phyloP scores from a whole-genome alignment of 2,329 filamentous ascomycete species.

The Pyrenophora graminea region DNA sequence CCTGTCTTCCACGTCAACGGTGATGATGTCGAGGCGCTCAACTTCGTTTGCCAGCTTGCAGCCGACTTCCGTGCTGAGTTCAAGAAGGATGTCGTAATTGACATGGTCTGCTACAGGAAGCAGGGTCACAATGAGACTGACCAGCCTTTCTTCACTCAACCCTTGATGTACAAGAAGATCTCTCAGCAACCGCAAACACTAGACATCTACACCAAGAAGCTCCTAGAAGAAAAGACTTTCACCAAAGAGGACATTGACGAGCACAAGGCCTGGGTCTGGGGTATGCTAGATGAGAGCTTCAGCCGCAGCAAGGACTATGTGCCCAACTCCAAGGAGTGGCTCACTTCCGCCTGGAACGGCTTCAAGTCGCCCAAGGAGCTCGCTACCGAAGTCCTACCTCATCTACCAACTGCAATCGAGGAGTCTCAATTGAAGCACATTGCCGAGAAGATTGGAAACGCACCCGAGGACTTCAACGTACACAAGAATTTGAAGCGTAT shows the following conservation, averaged over 20 bases:
- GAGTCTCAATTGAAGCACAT: constrained; percentile 76
- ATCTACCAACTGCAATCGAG: constrained; percentile 83
- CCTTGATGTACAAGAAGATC: constrained; percentile 99
- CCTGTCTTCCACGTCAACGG: constrained; percentile 99
- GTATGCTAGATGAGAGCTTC: constrained; percentile 98
- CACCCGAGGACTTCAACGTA: constrained; percentile 82
- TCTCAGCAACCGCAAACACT: constrained; percentile 81
- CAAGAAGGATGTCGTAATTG: constrained; percentile 97
- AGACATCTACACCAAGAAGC: constrained; percentile 88
- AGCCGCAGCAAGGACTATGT: constrained; percentile 97
- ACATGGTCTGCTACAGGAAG: constrained; percentile 98
- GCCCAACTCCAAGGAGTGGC: constrained; percentile 95
- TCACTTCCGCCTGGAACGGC: constrained; percentile 97
- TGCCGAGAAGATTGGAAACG: constrained; percentile 74
- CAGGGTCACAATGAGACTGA: constrained; percentile 99
- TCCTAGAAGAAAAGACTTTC: constrained; percentile 90
- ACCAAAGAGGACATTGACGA: constrained; percentile 97
- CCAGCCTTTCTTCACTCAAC: constrained; percentile 99
- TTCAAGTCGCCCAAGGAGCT: constrained; percentile 99
- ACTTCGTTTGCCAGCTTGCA: constrained; percentile 96
- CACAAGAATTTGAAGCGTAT: constrained; percentile 99
- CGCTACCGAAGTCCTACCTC: constrained; percentile 88
- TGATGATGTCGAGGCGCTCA: constrained; percentile 96
- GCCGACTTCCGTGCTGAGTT: constrained; percentile 98
- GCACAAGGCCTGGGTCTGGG: constrained; percentile 99